A percentile compares a stretch with the other conserved stretches of the same genome.
phyloP scores from a whole-genome alignment of 1,284 basidiomycete species.

The Cryptococcus maquisensis region DNA sequence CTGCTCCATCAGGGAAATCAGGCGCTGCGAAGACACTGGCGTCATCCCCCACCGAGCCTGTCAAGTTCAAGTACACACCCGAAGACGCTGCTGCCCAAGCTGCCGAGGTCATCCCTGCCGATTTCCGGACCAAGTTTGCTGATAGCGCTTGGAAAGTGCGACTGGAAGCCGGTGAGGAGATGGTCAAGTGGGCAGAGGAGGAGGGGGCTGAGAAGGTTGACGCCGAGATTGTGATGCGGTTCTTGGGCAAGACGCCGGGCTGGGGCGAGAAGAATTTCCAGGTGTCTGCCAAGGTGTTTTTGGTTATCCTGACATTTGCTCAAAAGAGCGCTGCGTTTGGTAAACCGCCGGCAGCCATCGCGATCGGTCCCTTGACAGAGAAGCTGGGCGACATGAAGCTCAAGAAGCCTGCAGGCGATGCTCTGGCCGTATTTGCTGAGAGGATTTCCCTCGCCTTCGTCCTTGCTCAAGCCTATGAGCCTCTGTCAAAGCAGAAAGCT shows the following conservation, averaged over 20 bases:
- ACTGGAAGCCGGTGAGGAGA: conserved; percentile 78
- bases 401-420: conserved; percentile 94
- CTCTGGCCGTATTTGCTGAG: conserved; percentile 76
- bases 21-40: conserved; percentile 56
- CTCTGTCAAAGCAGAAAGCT: conserved; percentile 88
- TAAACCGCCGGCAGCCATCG: conserved; percentile 76
- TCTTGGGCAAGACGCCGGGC: conserved; percentile 81
- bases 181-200: conserved; percentile 74
- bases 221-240: conserved; percentile 84
- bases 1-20: conserved; percentile 39
- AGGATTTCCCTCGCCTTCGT: conserved; percentile 94
- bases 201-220: conserved; percentile 65
- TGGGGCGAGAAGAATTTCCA: conserved; percentile 99
- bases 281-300: conserved; percentile 83
- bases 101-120: conserved; percentile 66
- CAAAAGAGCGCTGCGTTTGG: conserved; percentile 78
- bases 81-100: conserved; percentile 89
- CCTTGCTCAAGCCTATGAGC: conserved; percentile 86
- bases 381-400: conserved; percentile 96
- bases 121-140: conserved; percentile 67
- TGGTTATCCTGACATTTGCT: conserved; percentile 68
- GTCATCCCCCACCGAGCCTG: conserved; percentile 61
- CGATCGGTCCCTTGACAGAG: conserved; percentile 80
- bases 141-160: conserved; percentile 93
- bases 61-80: conserved; percentile 85